Evolutionary conservation across 1,284 basidiomycete genomes (phyloP).

Genomic region (Ceratobasidium sp.): DNA sequence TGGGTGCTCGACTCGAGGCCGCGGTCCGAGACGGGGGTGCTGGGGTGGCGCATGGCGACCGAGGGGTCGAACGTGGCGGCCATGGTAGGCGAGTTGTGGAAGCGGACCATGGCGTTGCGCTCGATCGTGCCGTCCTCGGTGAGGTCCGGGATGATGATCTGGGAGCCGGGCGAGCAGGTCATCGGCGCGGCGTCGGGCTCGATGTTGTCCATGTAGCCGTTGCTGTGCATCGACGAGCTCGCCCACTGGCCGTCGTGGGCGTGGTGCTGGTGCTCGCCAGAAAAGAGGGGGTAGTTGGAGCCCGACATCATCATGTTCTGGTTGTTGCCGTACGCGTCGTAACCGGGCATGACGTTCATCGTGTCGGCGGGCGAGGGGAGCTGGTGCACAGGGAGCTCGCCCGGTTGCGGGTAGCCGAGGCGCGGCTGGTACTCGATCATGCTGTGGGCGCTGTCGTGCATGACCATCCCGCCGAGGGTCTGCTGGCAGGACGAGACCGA

Average conservation of each 20-base stretch:
- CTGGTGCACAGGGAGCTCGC: slow-evolving; percentile 41
- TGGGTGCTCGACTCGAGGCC: slow-evolving; percentile 1
- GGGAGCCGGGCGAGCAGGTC: slow-evolving; percentile 43
- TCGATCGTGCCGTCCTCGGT: slow-evolving; percentile 23
- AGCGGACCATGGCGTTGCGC: slow-evolving; percentile 36
- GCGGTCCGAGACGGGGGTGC: slow-evolving; percentile 28
- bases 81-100: slow-evolving; percentile 32
- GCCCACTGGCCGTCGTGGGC: slow-evolving; percentile 37
- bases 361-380: slow-evolving; percentile 43
- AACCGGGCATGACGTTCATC: slow-evolving; percentile 43
- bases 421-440: slow-evolving; percentile 37
- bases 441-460: slow-evolving; percentile 18
- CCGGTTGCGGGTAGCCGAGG: slow-evolving; percentile 34
- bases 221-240: slow-evolving; percentile 34
- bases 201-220: slow-evolving; percentile 26
- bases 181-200: slow-evolving; percentile 22
- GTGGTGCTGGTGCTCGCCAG: slow-evolving; percentile 32
- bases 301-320: slow-evolving; percentile 40
- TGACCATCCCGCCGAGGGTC: slow-evolving; percentile 42
- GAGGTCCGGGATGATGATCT: slow-evolving; percentile 42
- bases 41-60: slow-evolving; percentile 46
- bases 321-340: slow-evolving; percentile 40
- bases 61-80: slow-evolving; percentile 29
- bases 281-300: slow-evolving; percentile 36
- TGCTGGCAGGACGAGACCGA: slow-evolving; percentile 34